phyloP scores from a whole-genome alignment of 768 basidiomycete species.

The Mycena rosella region DNA sequence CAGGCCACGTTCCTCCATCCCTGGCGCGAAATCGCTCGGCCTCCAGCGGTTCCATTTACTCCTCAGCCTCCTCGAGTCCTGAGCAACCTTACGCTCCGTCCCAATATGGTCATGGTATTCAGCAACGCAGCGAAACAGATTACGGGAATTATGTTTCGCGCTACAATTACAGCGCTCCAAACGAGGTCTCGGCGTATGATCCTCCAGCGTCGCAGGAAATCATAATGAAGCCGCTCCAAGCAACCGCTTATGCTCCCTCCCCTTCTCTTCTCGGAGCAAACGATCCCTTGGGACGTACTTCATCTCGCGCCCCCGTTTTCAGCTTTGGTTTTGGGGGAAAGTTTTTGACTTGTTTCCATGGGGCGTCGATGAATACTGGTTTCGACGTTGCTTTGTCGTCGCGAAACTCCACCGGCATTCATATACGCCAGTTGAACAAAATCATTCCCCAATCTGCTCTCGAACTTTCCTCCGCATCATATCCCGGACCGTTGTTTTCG shows the following conservation, averaged over 20 bases:
- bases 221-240: slow-evolving; percentile 53
- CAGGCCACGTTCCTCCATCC: slow-evolving; percentile 5
- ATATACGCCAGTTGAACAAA: slow-evolving; percentile 75
- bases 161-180: slow-evolving; percentile 40
- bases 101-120: slow-evolving; percentile 37
- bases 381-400: slow-evolving; percentile 84
- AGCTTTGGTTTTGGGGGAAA: slow-evolving; percentile 97
- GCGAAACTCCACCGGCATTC: slow-evolving; percentile 76
- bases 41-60: slow-evolving; percentile 33
- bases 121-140: slow-evolving; percentile 44
- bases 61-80: slow-evolving; percentile 42
- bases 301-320: slow-evolving; percentile 81
- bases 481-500: slow-evolving; percentile 89
- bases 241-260: slow-evolving; percentile 81
- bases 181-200: slow-evolving; percentile 36
- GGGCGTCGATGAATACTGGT: slow-evolving; percentile 74
- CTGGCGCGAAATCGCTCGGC: slow-evolving; percentile 28
- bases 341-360: slow-evolving; percentile 90
- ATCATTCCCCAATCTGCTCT: slow-evolving; percentile 77
- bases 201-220: slow-evolving; percentile 49
- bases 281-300: slow-evolving; percentile 82
- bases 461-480: slow-evolving; percentile 66
- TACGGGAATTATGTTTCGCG: slow-evolving; percentile 44
- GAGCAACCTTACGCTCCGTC: slow-evolving; percentile 54
- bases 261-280: slow-evolving; percentile 86